These are phyloP conservation scores for Pseudogymnoascus sp. DNA, from an alignment of 2,329 filamentous ascomycete species.

Conservation along the genomic window DNA sequence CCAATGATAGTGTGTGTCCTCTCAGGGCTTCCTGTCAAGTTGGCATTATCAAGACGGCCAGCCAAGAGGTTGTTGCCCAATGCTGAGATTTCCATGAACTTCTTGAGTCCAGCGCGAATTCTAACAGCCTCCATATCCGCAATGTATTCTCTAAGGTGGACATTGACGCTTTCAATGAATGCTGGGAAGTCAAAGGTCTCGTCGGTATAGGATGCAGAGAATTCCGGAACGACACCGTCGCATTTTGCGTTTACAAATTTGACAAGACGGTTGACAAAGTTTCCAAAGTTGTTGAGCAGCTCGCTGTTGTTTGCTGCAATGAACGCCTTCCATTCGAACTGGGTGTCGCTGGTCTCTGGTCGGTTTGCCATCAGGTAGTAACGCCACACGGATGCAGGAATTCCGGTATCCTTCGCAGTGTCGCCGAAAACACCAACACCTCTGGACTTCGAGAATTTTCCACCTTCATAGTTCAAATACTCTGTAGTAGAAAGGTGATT, in stretches of 20 bases:
- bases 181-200: constrained; percentile 43
- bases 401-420: constrained; percentile 77
- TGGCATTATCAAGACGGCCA: constrained; percentile 38
- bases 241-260: constrained; percentile 74
- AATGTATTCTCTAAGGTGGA: constrained; percentile 59
- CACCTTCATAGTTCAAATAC: constrained; percentile 79
- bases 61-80: constrained; percentile 52
- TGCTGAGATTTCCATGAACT: constrained; percentile 60
- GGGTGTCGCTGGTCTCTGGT: constrained; percentile 77
- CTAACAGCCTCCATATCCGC: constrained; percentile 63
- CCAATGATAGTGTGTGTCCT: constrained; percentile 48
- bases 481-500: constrained; percentile 85
- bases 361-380: constrained; percentile 83
- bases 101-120: constrained; percentile 58
- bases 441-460: constrained; percentile 89
- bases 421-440: constrained; percentile 88
- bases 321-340: constrained; percentile 85
- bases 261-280: constrained; percentile 66
- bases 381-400: constrained; percentile 83
- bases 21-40: constrained; percentile 31
- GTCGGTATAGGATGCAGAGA: constrained; percentile 46
- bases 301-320: constrained; percentile 83
- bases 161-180: constrained; percentile 52
- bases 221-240: constrained; percentile 60
- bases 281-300: constrained; percentile 65